Evolutionary conservation across 2,329 filamentous ascomycete genomes (phyloP).

Genomic region (Pleoardoris graminearum): DNA sequence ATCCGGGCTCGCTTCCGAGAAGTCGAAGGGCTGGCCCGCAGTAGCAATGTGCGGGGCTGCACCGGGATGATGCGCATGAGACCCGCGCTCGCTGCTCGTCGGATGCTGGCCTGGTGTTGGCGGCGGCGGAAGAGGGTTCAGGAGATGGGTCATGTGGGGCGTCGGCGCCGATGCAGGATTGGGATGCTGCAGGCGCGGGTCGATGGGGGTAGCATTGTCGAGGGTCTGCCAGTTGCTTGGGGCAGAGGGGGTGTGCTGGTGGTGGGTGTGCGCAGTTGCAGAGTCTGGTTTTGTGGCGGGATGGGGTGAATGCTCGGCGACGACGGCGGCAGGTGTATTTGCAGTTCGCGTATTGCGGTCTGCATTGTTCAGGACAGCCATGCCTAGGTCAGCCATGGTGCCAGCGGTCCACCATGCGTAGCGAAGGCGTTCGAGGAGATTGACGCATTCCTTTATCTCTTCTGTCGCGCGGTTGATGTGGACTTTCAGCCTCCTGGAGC

Average conservation of each 20-base stretch:
- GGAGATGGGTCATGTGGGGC: slow-evolving; percentile 33
- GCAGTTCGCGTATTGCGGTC: slow-evolving; percentile 41
- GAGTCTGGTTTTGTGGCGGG: slow-evolving; percentile 26
- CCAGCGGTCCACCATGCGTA: slow-evolving; percentile 53
- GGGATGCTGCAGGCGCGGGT: slow-evolving; percentile 36
- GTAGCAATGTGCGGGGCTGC: slow-evolving; percentile 9
- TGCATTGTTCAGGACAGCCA: slow-evolving; percentile 45
- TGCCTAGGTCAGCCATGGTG: slow-evolving; percentile 50
- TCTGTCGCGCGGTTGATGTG: slow-evolving; percentile 52
- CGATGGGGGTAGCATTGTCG: slow-evolving; percentile 31
- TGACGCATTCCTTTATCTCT: slow-evolving; percentile 51
- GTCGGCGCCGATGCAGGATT: slow-evolving; percentile 18
- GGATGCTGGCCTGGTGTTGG: slow-evolving; percentile 42
- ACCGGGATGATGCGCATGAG: not conserved
- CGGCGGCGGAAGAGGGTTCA: slow-evolving; percentile 33
- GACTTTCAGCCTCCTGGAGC: slow-evolving; percentile 54
- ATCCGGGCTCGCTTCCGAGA: slow-evolving; percentile 41
- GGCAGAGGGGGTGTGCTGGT: slow-evolving; percentile 16
- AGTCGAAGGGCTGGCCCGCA: slow-evolving; percentile 26
- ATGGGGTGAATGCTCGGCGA: slow-evolving; percentile 21
- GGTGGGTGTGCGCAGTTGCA: slow-evolving; percentile 19
- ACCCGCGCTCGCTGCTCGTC: slow-evolving; percentile 41
- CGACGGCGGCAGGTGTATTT: slow-evolving; percentile 35
- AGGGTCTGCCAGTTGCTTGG: slow-evolving; percentile 21
- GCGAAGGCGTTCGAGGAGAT: slow-evolving; percentile 49